Evolutionary conservation across 768 basidiomycete genomes (phyloP).

Genomic region (Ramaria sp.): DNA sequence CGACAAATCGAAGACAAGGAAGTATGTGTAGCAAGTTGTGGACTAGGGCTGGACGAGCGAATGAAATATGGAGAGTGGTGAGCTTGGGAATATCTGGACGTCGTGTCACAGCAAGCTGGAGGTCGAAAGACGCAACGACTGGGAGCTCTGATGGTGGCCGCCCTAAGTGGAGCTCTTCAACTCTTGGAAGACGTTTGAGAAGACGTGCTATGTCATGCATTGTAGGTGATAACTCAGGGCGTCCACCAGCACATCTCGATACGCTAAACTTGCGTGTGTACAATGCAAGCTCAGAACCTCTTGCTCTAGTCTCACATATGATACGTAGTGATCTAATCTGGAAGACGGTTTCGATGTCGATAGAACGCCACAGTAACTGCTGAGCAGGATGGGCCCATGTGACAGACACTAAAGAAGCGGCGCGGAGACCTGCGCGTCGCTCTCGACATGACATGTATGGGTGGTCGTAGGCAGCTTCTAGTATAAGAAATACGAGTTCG

Average conservation of each 20-base stretch:
- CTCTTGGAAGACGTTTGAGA: background rate
- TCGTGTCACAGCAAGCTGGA: background rate
- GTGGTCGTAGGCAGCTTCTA: background rate
- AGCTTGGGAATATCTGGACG: background rate
- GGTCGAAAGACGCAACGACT: background rate
- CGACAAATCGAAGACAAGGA: background rate
- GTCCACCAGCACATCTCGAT: background rate
- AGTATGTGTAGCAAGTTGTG: background rate
- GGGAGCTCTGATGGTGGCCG: background rate
- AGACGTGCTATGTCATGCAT: background rate
- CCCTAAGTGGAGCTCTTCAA: background rate
- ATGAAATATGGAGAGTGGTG: background rate
- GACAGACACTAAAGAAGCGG: background rate
- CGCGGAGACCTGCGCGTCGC: background rate
- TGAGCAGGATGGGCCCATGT: background rate
- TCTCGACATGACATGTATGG: background rate
- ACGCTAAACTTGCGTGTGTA: background rate
- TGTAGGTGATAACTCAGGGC: background rate
- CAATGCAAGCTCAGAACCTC: background rate
- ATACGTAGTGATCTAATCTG: background rate
- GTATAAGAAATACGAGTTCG: background rate
- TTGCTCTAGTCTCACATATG: background rate
- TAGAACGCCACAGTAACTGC: background rate
- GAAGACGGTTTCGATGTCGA: background rate
- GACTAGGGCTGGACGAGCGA: background rate